Evolutionary conservation across 805 yeast genomes (phyloP).

Genomic region (Debaryomyces maramus): DNA sequence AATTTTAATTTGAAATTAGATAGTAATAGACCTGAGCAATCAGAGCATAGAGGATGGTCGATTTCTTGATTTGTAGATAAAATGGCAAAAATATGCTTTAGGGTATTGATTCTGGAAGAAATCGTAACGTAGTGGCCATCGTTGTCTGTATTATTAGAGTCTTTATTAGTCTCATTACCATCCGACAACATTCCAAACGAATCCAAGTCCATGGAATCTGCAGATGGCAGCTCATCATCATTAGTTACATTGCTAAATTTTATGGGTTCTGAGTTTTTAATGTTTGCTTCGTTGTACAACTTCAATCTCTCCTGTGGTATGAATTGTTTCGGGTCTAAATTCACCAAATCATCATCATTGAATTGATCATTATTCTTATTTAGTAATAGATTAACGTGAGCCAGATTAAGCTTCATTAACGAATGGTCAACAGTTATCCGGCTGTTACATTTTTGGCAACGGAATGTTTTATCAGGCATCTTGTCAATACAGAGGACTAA

Average conservation of each 20-base stretch:
- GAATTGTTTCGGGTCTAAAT: slow-evolving; percentile 28
- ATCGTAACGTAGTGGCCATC: slow-evolving; percentile 26
- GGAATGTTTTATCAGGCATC: slow-evolving; percentile 14
- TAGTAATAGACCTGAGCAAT: slow-evolving; percentile 70
- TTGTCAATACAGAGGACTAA: not conserved
- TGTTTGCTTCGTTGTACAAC: slow-evolving; percentile 32
- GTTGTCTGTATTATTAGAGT: slow-evolving; percentile 7
- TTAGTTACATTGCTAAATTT: slow-evolving; percentile 30
- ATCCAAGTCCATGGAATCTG: slow-evolving; percentile 18
- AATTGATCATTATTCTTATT: slow-evolving; percentile 17
- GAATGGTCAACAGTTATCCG: slow-evolving; percentile 60
- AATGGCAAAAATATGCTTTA: slow-evolving; percentile 68
- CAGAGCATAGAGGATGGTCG: slow-evolving; percentile 83
- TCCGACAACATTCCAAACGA: slow-evolving; percentile 22
- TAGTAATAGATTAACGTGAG: slow-evolving; percentile 55
- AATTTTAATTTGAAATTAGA: slow-evolving; percentile 66
- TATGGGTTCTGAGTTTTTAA: slow-evolving; percentile 22
- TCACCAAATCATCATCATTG: not conserved
- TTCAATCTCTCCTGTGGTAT: slow-evolving; percentile 42
- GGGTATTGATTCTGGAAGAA: slow-evolving; percentile 50
- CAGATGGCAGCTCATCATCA: slow-evolving; percentile 18
- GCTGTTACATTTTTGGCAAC: slow-evolving; percentile 63
- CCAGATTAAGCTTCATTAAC: slow-evolving; percentile 48
- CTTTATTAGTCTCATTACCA: slow-evolving; percentile 1
- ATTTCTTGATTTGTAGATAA: slow-evolving; percentile 69